Percentiles rank a stretch among this genome's conserved stretches.
These are phyloP conservation scores for Xerocomellus amylosporus DNA, from an alignment of 768 basidiomycete species.

Conservation along the genomic window DNA sequence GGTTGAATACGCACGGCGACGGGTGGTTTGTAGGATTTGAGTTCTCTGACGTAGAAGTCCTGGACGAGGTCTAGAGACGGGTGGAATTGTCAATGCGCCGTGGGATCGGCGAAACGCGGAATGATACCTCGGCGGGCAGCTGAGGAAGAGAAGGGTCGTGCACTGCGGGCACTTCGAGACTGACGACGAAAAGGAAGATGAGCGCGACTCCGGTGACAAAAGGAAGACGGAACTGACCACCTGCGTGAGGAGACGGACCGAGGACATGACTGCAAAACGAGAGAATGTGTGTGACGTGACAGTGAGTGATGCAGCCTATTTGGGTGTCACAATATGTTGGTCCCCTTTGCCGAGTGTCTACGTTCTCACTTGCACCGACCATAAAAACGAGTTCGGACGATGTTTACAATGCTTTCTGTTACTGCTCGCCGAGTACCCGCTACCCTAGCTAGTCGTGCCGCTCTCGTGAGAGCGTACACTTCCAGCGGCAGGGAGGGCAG, in stretches of 20 bases:
- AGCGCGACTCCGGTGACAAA: constrained; percentile 7
- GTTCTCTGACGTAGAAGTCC: constrained; percentile 87
- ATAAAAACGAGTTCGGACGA: background rate
- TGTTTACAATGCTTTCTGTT: constrained; percentile 25
- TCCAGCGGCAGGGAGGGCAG: constrained; percentile 50
- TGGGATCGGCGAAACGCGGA: constrained; percentile 29
- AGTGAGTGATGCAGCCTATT: constrained; percentile 25
- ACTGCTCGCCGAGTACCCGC: constrained; percentile 41
- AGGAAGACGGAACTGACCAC: constrained; percentile 29
- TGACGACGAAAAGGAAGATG: constrained; percentile 24
- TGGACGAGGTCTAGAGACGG: constrained; percentile 74
- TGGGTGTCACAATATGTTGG: constrained; percentile 20
- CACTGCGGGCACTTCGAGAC: constrained; percentile 45
- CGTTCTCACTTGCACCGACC: background rate
- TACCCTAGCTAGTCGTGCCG: constrained; percentile 34
- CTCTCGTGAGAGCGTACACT: constrained; percentile 33
- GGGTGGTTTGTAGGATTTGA: constrained; percentile 85
- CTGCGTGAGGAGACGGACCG: constrained; percentile 54
- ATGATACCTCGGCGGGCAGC: constrained; percentile 59
- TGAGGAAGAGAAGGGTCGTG: constrained; percentile 60
- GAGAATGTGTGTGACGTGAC: constrained; percentile 45
- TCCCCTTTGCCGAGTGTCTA: background rate
- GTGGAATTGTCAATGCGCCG: background rate
- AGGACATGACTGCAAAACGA: constrained; percentile 58
- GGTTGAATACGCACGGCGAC: constrained; percentile 51